phyloP scores from a whole-genome alignment of 2,329 filamentous ascomycete genomes.

The Stachybotrys chlorohalonatus region DNA sequence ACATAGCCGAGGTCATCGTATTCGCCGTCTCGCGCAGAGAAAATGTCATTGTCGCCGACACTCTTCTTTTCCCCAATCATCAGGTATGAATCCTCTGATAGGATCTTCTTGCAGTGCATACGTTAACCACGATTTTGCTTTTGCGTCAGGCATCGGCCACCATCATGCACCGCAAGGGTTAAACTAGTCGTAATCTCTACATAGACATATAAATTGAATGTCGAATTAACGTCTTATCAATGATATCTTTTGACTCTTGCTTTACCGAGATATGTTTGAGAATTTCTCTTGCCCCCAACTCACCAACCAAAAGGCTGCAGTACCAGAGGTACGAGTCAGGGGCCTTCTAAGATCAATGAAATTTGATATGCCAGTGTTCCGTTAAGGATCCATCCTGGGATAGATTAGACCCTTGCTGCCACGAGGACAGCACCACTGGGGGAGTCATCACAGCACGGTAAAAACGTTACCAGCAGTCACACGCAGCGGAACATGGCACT shows the following conservation, averaged over 20 bases:
- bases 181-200: background rate
- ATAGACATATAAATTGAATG: too few species aligned
- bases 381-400: conserved; percentile 66
- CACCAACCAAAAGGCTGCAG: conserved; percentile 18
- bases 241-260: background rate
- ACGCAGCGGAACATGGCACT: background rate
- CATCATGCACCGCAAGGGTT: conserved; percentile 18
- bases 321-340: conserved; percentile 14
- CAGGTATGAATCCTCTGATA: conserved; percentile 46
- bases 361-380: conserved; percentile 67
- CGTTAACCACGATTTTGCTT: conserved; percentile 2
- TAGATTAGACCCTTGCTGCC: conserved; percentile 64
- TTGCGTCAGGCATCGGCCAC: conserved; percentile 19
- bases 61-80: conserved; percentile 79
- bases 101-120: background rate
- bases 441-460: background rate
- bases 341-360: conserved; percentile 29
- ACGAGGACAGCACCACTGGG: conserved; percentile 67
- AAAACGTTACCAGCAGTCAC: background rate
- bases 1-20: conserved; percentile 85
- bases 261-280: conserved; percentile 22
- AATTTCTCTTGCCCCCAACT: conserved; percentile 31
- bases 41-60: conserved; percentile 86
- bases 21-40: conserved; percentile 76
- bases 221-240: background rate